Percentiles rank a stretch among this genome's conserved stretches.
Conservation (phyloP, 2,329 filamentous ascomycete genomes). For the Diaporthe ampelina region DNA sequence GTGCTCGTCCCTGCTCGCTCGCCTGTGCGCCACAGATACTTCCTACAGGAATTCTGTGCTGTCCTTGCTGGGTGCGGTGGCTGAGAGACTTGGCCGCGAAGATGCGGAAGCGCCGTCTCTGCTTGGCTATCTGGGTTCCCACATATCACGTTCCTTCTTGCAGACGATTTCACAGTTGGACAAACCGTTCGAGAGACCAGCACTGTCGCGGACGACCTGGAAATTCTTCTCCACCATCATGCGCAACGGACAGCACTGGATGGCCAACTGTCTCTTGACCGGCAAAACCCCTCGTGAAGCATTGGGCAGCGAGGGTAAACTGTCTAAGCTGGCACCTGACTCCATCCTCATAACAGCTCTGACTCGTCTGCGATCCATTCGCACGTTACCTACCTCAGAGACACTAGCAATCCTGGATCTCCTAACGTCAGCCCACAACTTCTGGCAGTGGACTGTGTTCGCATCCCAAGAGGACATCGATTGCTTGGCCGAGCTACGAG, state of each 20-base stretch:
- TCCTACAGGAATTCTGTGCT: slow-evolving; percentile 76
- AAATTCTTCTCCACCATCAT: slow-evolving; percentile 88
- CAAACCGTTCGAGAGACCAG: slow-evolving; percentile 76
- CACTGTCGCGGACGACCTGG: slow-evolving; percentile 81
- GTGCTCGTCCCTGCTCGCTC: slow-evolving; percentile 80
- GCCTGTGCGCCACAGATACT: slow-evolving; percentile 80
- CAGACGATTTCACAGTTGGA: slow-evolving; percentile 83
- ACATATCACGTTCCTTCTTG: slow-evolving; percentile 87
- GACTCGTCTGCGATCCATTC: slow-evolving; percentile 76
- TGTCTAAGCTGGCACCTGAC: slow-evolving; percentile 63
- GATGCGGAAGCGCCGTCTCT: slow-evolving; percentile 89
- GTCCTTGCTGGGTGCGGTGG: slow-evolving; percentile 78
- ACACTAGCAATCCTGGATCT: slow-evolving; percentile 87
- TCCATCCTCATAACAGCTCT: slow-evolving; percentile 84
- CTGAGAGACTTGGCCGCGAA: slow-evolving; percentile 76
- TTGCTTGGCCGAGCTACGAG: slow-evolving; percentile 80
- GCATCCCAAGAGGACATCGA: slow-evolving; percentile 79
- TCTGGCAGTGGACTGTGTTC: slow-evolving; percentile 95
- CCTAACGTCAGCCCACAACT: slow-evolving; percentile 88
- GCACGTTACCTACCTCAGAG: slow-evolving; percentile 73
- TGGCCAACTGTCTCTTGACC: slow-evolving; percentile 92
- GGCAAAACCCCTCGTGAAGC: slow-evolving; percentile 86
- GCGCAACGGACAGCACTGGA: slow-evolving; percentile 93
- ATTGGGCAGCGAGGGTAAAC: slow-evolving; percentile 69
- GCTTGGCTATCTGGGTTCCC: slow-evolving; percentile 88